Percentiles rank a stretch among this genome's conserved stretches.
phyloP scores from a whole-genome alignment of 371 early-diverging fungal genomes.

The Circinella minor region DNA sequence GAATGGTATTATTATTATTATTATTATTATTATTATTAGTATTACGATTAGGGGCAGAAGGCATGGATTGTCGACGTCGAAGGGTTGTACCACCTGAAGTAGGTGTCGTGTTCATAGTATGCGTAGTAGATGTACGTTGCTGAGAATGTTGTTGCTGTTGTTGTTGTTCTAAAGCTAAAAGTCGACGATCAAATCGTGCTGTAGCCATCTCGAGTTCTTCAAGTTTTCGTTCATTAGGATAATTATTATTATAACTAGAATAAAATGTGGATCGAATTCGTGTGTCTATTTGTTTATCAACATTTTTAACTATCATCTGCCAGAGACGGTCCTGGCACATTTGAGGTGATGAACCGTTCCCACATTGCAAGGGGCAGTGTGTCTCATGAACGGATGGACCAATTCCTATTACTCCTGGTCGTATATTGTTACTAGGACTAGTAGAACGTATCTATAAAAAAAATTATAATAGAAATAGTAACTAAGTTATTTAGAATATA shows the following conservation, averaged over 20 bases:
- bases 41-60: background rate
- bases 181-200: slow-evolving; percentile 12
- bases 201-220: slow-evolving; percentile 12
- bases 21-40: too few species aligned
- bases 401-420: too few species aligned
- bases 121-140: too few species aligned
- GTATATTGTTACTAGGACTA: too few species aligned
- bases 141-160: background rate
- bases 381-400: background rate
- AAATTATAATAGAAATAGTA: too few species aligned
- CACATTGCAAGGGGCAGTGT: slow-evolving; percentile 1
- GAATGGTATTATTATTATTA: too few species aligned
- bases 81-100: background rate
- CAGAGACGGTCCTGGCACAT: slow-evolving; percentile 10
- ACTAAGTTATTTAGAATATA: too few species aligned
- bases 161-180: slow-evolving; percentile 8
- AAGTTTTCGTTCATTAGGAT: slow-evolving; percentile 3
- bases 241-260: background rate
- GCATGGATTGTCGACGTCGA: slow-evolving; percentile 1
- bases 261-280: slow-evolving; percentile 10
- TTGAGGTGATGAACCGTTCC: background rate
- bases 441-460: too few species aligned
- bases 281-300: slow-evolving; percentile 11
- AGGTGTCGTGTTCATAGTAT: too few species aligned
- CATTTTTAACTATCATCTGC: slow-evolving; percentile 6